These are phyloP conservation scores for Zychaea mexicana DNA, from an alignment of 371 early-diverging fungal genomes.

Conservation along the genomic window DNA sequence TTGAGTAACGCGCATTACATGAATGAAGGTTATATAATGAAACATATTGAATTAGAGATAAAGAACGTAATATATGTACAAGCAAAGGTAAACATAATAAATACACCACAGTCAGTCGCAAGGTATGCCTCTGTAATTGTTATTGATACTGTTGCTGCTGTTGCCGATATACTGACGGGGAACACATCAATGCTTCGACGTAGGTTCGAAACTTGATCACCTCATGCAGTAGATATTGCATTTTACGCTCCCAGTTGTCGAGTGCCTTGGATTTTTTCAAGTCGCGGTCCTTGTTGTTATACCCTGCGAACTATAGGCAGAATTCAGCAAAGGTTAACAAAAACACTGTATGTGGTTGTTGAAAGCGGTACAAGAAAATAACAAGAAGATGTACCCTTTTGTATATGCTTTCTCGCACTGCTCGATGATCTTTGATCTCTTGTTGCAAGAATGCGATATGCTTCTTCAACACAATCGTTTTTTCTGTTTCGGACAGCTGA, in stretches of 20 bases:
- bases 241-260: constrained; percentile 20
- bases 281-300: neutral
- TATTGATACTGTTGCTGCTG: too few species aligned
- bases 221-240: constrained; percentile 20
- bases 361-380: neutral
- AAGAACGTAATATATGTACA: too few species aligned
- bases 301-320: constrained; percentile 11
- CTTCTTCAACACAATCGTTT: constrained; percentile 8
- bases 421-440: constrained; percentile 25
- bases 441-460: neutral
- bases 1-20: too few species aligned
- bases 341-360: too few species aligned
- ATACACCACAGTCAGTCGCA: too few species aligned
- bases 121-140: too few species aligned
- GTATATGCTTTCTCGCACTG: constrained; percentile 11
- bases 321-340: too few species aligned
- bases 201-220: constrained; percentile 17
- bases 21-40: too few species aligned
- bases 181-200: constrained; percentile 4
- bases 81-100: too few species aligned
- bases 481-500: constrained; percentile 10
- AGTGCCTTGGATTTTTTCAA: constrained; percentile 9
- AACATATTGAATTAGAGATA: too few species aligned
- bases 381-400: constrained; percentile 11
- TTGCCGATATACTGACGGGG: neutral